Evolutionary conservation across 1,284 basidiomycete genomes (phyloP).

Genomic region (Coniophora puteana): DNA sequence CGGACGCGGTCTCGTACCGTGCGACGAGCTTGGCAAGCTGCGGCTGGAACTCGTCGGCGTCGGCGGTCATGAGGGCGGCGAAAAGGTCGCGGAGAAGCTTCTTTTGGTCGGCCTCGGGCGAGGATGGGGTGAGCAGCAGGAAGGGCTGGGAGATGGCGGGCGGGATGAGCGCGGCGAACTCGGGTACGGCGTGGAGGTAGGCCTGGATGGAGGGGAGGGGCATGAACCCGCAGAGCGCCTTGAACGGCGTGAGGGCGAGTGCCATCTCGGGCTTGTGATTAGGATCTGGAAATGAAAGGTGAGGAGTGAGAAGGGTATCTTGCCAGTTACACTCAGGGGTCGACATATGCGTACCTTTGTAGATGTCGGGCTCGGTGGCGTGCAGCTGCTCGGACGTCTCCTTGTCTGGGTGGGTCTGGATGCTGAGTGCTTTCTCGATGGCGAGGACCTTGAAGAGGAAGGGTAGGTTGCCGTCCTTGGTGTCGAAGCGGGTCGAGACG

Average conservation of each 20-base stretch:
- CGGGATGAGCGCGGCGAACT: constrained; percentile 77
- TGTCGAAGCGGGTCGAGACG: constrained; percentile 63
- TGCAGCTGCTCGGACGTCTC: constrained; percentile 78
- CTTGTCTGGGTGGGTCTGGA: constrained; percentile 98
- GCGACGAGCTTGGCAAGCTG: constrained; percentile 59
- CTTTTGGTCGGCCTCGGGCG: constrained; percentile 50
- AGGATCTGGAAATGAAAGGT: constrained; percentile 51
- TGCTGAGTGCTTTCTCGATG: constrained; percentile 92
- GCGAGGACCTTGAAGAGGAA: constrained; percentile 95
- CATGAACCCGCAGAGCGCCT: constrained; percentile 89
- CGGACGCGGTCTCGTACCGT: constrained; percentile 60
- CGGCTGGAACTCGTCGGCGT: constrained; percentile 44
- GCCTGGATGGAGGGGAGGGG: constrained; percentile 71
- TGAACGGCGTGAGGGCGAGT: constrained; percentile 89
- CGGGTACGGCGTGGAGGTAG: constrained; percentile 71
- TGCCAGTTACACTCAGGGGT: not conserved
- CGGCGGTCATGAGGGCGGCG: constrained; percentile 77
- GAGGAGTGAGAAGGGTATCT: not conserved
- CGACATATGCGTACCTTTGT: constrained; percentile 66
- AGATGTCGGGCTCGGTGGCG: constrained; percentile 74
- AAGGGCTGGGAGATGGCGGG: constrained; percentile 46
- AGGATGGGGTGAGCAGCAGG: constrained; percentile 38
- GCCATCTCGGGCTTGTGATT: constrained; percentile 99
- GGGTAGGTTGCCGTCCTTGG: constrained; percentile 72
- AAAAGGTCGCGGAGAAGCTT: constrained; percentile 73